Base-by-base conservation (phyloP, 805 yeast species). In the Ogataea nitratoaversa region DNA sequence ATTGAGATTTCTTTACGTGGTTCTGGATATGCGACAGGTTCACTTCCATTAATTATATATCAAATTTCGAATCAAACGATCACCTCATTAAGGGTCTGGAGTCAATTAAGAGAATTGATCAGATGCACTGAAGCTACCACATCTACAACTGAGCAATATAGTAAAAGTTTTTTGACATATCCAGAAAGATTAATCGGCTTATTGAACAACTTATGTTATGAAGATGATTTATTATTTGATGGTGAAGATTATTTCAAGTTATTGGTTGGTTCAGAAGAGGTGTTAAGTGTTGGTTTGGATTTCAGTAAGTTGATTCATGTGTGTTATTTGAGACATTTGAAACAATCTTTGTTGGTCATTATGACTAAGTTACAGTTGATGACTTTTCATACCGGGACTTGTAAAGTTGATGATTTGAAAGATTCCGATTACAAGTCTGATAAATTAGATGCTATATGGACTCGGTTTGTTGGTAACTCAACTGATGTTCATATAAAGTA, bases 1-100 rank as follows among this genome's bases (percentile, higher is more conserved):
- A 60, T 76, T 7, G 96, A 87, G 51, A 76, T 85, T 11, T 63
- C 83, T 0, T 56, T 81, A 23, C 66, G 95, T 43, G 86, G 86
- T 0, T 53, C 62, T 1, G 49, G 65, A 1, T 59, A 69, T 12
- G 50, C 57, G 16, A 25, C 22, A 8, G 47, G 42, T 18, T 38
- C 54, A 3, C 22, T 47, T 1, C 71, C 72, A 0, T 47, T 78
- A 11, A 54, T 84, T 0, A 62, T 78, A 2, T 67, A 70, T 30
- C 88, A 82, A 41, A 48, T 87, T 3, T 74, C 87, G 0, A 74
- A 78, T 49, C 88, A 83, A 45, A 60, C 72, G 1, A 49, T 85
- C 32, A 68, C 84, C 1, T 71, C 81, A 13, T 59, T 88, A 41
- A 63, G 93, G 41, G 71, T 59, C 6, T 65, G 67, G 64, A 50